Conservation (phyloP, 805 yeast species). For the Lipomyces yamanashiensis region DNA sequence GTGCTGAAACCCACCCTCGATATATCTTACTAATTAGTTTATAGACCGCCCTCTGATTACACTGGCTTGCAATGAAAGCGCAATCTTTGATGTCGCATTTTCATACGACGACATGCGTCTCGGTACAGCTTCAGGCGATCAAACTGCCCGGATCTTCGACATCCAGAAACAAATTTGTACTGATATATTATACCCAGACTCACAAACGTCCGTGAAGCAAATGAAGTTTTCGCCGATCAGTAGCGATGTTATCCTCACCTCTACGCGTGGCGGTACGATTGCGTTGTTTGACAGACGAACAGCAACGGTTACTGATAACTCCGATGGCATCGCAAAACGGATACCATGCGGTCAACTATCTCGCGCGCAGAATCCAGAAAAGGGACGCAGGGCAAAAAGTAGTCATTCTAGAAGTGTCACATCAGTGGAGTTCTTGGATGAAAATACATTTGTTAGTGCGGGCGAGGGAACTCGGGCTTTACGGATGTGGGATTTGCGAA, state of each 20-base stretch:
- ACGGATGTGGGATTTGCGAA: constrained; percentile 29
- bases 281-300: constrained; percentile 27
- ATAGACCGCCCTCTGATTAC: constrained; percentile 12
- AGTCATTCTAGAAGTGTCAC: constrained; percentile 28
- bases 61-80: constrained; percentile 29
- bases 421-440: constrained; percentile 21
- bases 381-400: constrained; percentile 13
- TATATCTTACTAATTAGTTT: neutral
- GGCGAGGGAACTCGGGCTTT: constrained; percentile 25
- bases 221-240: constrained; percentile 20
- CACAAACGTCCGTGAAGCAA: constrained; percentile 25
- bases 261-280: constrained; percentile 30
- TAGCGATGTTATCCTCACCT: neutral
- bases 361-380: constrained; percentile 29
- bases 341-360: constrained; percentile 11
- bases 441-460: constrained; percentile 22
- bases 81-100: constrained; percentile 32
- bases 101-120: constrained; percentile 16
- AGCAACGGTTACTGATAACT: neutral
- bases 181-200: constrained; percentile 14
- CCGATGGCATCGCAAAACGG: neutral
- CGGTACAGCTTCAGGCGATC: constrained; percentile 32
- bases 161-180: constrained; percentile 19
- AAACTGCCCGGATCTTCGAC: constrained; percentile 33
- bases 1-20: no score